A percentile compares a stretch with the other conserved stretches of the same genome.
Evolutionary conservation across 495 filamentous ascomycete species (phyloP).

Genomic region (Melanomma pulvis-pyrius): DNA sequence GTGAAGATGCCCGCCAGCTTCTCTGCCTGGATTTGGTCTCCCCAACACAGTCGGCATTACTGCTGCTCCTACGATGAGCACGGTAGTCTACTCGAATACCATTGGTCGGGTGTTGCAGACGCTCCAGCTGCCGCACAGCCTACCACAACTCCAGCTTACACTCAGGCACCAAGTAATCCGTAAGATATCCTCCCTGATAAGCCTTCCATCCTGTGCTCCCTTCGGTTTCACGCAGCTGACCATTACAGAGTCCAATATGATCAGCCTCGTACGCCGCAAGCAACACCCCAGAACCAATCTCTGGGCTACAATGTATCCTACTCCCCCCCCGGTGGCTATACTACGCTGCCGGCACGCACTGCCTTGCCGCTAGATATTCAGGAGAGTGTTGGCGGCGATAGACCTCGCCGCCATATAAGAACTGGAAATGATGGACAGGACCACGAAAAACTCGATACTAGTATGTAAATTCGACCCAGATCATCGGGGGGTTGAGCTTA

Average conservation of each 20-base stretch:
- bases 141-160: neutral
- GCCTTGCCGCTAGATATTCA: neutral
- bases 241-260: neutral
- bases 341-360: neutral
- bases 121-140: neutral
- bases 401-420: constrained; percentile 8
- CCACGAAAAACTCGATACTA: constrained; percentile 2
- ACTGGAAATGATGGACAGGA: neutral
- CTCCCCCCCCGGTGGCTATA: constrained; percentile 2
- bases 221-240: no score
- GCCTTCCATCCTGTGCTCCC: no score
- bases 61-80: constrained; percentile 12
- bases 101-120: constrained; percentile 5
- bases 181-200: no score
- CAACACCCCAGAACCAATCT: neutral
- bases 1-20: constrained; percentile 24
- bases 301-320: neutral
- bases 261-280: neutral
- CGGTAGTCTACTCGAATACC: neutral
- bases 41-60: constrained; percentile 18
- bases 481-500: constrained; percentile 1
- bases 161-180: no score
- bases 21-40: constrained; percentile 31
- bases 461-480: no score
- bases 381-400: constrained; percentile 1